phyloP scores from a whole-genome alignment of 116 monocot genomes.

The Posidonia oceanica region DNA sequence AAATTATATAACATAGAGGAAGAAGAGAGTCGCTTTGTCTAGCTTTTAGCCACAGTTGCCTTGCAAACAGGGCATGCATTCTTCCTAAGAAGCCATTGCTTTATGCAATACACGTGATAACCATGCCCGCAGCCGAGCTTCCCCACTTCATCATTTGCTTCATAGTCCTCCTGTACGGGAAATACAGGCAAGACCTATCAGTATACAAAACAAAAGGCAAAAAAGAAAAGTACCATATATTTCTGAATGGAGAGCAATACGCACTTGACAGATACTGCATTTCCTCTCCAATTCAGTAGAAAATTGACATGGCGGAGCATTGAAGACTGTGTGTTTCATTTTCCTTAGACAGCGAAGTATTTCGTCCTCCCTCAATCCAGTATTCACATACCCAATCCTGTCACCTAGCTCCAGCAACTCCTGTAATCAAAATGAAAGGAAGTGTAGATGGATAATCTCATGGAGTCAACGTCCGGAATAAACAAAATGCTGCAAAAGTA shows the following conservation, averaged over 20 bases:
- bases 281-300: constrained; percentile 53
- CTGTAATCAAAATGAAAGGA: constrained; percentile 14
- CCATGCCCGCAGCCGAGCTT: constrained; percentile 79
- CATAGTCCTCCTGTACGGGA: constrained; percentile 68
- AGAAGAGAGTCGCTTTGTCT: constrained; percentile 5
- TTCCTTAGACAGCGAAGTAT: constrained; percentile 48
- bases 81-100: constrained; percentile 89
- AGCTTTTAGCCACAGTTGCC: constrained; percentile 37
- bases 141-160: constrained; percentile 63
- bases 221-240: neutral
- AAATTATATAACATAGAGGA: neutral
- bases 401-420: constrained; percentile 91
- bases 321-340: constrained; percentile 30
- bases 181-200: neutral
- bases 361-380: constrained; percentile 91
- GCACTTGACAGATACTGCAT: constrained; percentile 91
- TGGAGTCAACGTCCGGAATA: neutral
- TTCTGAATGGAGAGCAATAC: neutral
- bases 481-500: neutral
- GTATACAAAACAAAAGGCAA: neutral
- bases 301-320: constrained; percentile 19
- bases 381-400: constrained; percentile 80
- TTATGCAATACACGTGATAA: constrained; percentile 81
- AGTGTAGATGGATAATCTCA: too few relatives aligned
- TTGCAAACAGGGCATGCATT: constrained; percentile 97